phyloP scores from a whole-genome alignment of 176 grass and related monocot genomes.

The Dendrocalamus sinicus region DNA sequence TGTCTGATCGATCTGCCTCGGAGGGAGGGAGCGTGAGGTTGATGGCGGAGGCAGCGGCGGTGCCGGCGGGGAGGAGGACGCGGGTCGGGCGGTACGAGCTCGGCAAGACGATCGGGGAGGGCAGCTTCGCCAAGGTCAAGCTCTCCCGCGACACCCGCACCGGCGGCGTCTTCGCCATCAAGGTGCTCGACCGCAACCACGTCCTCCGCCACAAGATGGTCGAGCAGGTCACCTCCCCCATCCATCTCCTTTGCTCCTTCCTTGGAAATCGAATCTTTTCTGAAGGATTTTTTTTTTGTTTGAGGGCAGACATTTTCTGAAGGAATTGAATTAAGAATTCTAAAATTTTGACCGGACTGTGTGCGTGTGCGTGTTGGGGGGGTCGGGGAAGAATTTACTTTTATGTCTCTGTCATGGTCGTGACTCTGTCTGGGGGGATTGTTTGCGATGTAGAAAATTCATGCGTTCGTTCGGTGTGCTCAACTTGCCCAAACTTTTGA shows the following conservation, averaged over 20 bases:
- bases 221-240: conserved; percentile 64
- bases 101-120: conserved; percentile 87
- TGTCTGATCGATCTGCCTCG: not conserved
- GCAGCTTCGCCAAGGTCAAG: conserved; percentile 98
- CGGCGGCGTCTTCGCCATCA: conserved; percentile 68
- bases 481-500: not conserved
- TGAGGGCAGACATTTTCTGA: not conserved
- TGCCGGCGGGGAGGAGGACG: conserved; percentile 41
- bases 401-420: conserved; percentile 15
- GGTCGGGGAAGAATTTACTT: not conserved
- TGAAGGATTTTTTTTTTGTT: too few species aligned
- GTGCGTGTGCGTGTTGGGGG: too few species aligned
- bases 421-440: not conserved
- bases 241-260: too few species aligned
- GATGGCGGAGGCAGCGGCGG: conserved; percentile 28
- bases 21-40: not conserved
- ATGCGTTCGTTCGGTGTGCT: not conserved
- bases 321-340: not conserved
- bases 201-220: conserved; percentile 97
- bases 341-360: not conserved
- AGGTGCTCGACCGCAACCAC: conserved; percentile 81
- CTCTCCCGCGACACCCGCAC: conserved; percentile 68
- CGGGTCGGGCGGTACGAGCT: conserved; percentile 85
- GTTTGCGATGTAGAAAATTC: not conserved
- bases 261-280: not conserved